Conservation (phyloP, 106 monocot genomes). For the Apostasia shenzhenica region DNA sequence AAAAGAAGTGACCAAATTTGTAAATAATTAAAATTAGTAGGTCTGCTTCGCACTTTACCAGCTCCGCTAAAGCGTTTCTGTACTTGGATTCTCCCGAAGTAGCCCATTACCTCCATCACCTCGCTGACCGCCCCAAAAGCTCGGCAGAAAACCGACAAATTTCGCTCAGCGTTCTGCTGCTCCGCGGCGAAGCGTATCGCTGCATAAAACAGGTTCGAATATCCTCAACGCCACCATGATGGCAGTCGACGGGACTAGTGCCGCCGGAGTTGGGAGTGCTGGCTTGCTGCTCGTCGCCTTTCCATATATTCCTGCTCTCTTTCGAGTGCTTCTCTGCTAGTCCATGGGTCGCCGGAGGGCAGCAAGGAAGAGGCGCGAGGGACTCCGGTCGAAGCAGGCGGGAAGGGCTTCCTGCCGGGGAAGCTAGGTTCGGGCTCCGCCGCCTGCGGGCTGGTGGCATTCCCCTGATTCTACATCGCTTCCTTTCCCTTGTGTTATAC, state of each 20-base stretch:
- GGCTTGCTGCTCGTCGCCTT: neutral
- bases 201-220: too few relatives aligned
- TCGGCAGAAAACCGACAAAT: neutral
- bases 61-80: too few relatives aligned
- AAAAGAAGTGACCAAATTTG: too few relatives aligned
- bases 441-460: neutral
- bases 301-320: constrained; percentile 4
- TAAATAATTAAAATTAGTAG: too few relatives aligned
- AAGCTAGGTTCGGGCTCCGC: constrained; percentile 18
- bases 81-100: too few relatives aligned
- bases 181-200: too few relatives aligned
- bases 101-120: too few relatives aligned
- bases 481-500: neutral
- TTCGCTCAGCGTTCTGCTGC: neutral
- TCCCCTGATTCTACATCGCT: neutral
- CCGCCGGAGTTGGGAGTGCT: neutral
- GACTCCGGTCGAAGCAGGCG: constrained; percentile 44
- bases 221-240: neutral
- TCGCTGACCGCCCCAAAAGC: neutral
- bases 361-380: constrained; percentile 34
- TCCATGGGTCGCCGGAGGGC: constrained; percentile 30
- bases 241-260: neutral
- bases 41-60: too few relatives aligned
- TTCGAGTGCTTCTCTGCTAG: neutral
- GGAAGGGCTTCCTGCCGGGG: constrained; percentile 48